These are phyloP conservation scores for Debaryomyces castellii DNA, from an alignment of 805 yeast species.

Conservation along the genomic window DNA sequence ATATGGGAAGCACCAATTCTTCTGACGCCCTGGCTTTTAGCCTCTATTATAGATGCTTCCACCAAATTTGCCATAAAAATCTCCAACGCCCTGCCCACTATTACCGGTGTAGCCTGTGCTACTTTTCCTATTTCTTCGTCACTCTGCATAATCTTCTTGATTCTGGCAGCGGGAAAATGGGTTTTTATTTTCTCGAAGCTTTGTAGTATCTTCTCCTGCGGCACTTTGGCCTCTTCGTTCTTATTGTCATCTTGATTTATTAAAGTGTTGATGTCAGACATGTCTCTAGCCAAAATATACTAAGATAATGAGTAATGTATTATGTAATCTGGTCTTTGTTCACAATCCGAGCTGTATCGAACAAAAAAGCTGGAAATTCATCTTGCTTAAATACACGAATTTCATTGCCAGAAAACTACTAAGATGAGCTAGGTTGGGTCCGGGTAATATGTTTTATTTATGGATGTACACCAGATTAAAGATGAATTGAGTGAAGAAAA, in stretches of 20 bases:
- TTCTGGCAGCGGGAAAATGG: slow-evolving; percentile 89
- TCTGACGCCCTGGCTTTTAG: slow-evolving; percentile 70
- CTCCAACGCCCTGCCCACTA: slow-evolving; percentile 93
- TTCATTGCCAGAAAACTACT: background rate
- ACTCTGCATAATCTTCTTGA: slow-evolving; percentile 94
- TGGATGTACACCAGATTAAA: background rate
- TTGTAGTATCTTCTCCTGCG: slow-evolving; percentile 30
- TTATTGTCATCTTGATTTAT: slow-evolving; percentile 6
- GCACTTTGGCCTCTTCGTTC: slow-evolving; percentile 13
- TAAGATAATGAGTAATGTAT: background rate
- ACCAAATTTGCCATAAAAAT: slow-evolving; percentile 87
- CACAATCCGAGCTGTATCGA: background rate
- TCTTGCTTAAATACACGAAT: slow-evolving; percentile 8
- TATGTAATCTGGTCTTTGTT: background rate
- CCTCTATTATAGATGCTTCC: slow-evolving; percentile 77
- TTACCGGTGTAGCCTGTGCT: slow-evolving; percentile 98
- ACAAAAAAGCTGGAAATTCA: slow-evolving; percentile 7
- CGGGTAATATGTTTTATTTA: background rate
- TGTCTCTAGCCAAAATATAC: no score
- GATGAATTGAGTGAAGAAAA: background rate
- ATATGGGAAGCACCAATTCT: slow-evolving; percentile 82
- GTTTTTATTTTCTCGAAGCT: slow-evolving; percentile 61
- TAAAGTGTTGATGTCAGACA: slow-evolving; percentile 6
- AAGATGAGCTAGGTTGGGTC: background rate
- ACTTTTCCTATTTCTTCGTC: slow-evolving; percentile 99